Evolutionary conservation across 768 basidiomycete genomes (phyloP), one percentile per base, ranked within the genome.

Genomic region (Pleurotus platypus): DNA sequence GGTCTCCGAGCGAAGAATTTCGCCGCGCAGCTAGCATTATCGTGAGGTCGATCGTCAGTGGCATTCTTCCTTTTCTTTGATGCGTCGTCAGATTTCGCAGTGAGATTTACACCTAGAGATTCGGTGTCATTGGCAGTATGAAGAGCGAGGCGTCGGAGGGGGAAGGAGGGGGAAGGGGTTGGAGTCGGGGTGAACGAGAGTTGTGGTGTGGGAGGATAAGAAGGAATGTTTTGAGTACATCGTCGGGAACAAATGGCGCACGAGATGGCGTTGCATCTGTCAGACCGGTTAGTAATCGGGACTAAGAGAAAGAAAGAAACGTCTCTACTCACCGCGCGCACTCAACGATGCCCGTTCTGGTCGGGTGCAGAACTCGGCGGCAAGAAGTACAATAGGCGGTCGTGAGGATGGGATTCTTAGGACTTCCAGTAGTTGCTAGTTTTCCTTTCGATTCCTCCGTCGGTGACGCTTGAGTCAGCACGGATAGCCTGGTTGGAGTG

Each of bases 241-340:
- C 72, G 78, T 35, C 78, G 72, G 16, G 78, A 71, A 58, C 79
- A 81, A 24, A 81, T 69, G 0, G 71, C 59, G 58, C 79, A 81
- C 5, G 74, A 76, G 6, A 71, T 67, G 3, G 69, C 63, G 2
- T 67, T 62, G 59, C 79, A 80, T 27, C 79, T 80, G 20, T 26
- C 38, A 13, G 15, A 30, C 15, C 42, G 48, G 35, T 37, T 2
- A 30, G 26, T 42, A 15, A 20, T 43, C 12, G 16, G 7, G 26
- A 50, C 26, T 9, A n/a, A 50, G 20, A 22, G 24, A 55, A 18
- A n/a, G 43, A 24, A 20, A 39, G 18, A n/a, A 15, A 6, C 6
- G 18, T 26, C 5, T 30, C 3, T 13, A 57, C 49, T 39, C 24
- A 58, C 61, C 61, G 43, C 22, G 64, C 27, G 30, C 62, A 63